phyloP scores from a whole-genome alignment of 257 asterid genomes.

The Euphrasia confusa region DNA sequence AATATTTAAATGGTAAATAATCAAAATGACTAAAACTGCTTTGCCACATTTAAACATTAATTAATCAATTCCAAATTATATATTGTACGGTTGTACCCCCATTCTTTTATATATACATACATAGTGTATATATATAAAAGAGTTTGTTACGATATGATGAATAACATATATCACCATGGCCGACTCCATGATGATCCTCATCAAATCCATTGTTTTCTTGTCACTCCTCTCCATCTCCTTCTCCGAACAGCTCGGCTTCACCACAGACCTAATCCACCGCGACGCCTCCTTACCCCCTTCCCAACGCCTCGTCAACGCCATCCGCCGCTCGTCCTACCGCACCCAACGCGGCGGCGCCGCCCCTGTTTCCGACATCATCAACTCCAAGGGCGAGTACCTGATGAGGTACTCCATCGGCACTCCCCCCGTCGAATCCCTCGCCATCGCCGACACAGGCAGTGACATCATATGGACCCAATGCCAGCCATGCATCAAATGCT shows the following conservation, averaged over 20 bases:
- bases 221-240: background rate
- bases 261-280: slow-evolving; percentile 3
- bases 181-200: background rate
- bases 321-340: background rate
- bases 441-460: slow-evolving; percentile 11
- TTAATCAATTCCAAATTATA: no score
- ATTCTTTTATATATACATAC: no score
- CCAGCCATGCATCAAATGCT: slow-evolving; percentile 31
- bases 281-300: background rate
- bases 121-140: no score
- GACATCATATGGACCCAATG: slow-evolving; percentile 38
- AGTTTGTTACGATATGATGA: no score
- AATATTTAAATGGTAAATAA: no score
- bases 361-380: slow-evolving; percentile 4
- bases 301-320: background rate
- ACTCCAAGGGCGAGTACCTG: slow-evolving; percentile 22
- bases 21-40: no score
- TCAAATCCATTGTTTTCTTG: no score
- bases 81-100: no score
- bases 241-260: background rate
- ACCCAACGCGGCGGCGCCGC: background rate
- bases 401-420: slow-evolving; percentile 22
- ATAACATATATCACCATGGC: background rate
- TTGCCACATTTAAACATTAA: no score
- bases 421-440: slow-evolving; percentile 3